phyloP scores from a whole-genome alignment of 805 yeast species.

The Starmerella stellata region DNA sequence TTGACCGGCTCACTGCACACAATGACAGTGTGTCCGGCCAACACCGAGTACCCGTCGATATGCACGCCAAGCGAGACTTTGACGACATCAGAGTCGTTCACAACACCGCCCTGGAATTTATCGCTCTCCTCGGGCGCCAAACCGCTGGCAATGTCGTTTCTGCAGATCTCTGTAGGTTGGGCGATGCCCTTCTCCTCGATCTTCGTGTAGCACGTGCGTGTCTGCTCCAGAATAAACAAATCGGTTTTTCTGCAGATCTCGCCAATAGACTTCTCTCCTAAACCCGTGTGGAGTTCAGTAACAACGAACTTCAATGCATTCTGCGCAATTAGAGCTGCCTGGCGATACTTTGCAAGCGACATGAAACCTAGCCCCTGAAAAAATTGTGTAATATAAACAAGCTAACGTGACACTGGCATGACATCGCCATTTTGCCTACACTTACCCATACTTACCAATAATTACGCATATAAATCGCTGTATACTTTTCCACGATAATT shows the following conservation, averaged over 20 bases:
- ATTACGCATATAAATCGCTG: no score
- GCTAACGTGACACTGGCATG: no score
- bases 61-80: conserved; percentile 78
- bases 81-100: conserved; percentile 65
- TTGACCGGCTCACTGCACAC: conserved; percentile 25
- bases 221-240: conserved; percentile 44
- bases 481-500: no score
- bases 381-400: no score
- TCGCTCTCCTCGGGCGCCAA: conserved; percentile 56
- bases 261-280: conserved; percentile 34
- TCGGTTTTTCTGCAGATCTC: conserved; percentile 76
- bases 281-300: conserved; percentile 50
- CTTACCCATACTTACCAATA: no score
- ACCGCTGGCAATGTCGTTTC: conserved; percentile 58
- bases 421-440: no score
- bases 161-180: conserved; percentile 75
- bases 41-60: conserved; percentile 85
- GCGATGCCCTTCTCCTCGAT: conserved; percentile 73
- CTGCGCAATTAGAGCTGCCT: conserved; percentile 79
- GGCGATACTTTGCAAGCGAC: conserved; percentile 50
- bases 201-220: conserved; percentile 36
- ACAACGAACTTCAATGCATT: conserved; percentile 54
- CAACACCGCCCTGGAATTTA: conserved; percentile 26
- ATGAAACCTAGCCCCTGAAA: background rate
- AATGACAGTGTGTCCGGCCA: conserved; percentile 70